Conservation (phyloP, 2,329 filamentous ascomycete species). For the Xylariaceae sp. region DNA sequence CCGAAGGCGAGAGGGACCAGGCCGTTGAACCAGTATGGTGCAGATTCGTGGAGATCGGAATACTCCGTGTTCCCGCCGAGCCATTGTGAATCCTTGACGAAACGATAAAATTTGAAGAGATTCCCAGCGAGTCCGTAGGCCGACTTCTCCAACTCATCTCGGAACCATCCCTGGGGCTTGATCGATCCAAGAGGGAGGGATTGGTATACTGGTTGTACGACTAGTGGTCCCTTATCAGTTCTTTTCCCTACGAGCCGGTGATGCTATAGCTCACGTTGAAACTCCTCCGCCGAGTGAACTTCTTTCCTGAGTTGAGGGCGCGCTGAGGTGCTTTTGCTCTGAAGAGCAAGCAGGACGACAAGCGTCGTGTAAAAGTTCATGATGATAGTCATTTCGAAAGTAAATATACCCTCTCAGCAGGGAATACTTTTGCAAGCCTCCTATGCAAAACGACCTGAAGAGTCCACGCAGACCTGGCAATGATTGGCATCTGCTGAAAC, state of each 20-base stretch:
- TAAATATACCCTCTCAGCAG: not conserved
- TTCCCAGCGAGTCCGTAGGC: constrained; percentile 27
- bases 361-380: constrained; percentile 1
- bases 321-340: constrained; percentile 8
- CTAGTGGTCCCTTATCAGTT: constrained; percentile 16
- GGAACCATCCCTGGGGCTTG: constrained; percentile 28
- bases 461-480: too few relatives aligned
- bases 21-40: constrained; percentile 55
- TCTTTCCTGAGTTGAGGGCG: constrained; percentile 5
- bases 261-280: constrained; percentile 8
- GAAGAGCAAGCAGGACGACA: constrained; percentile 7
- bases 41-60: constrained; percentile 46
- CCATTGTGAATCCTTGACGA: constrained; percentile 46
- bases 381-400: not conserved
- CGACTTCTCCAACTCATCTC: constrained; percentile 23
- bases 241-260: not conserved
- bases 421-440: not conserved
- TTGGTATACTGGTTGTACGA: constrained; percentile 27
- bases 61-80: constrained; percentile 48
- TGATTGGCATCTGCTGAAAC: too few relatives aligned
- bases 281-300: not conserved
- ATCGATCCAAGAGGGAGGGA: constrained; percentile 25
- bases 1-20: constrained; percentile 51
- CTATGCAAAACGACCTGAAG: too few relatives aligned
- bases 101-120: constrained; percentile 50